phyloP scores from a whole-genome alignment of 345 rosid species.

The Anastatica hierochuntica region DNA sequence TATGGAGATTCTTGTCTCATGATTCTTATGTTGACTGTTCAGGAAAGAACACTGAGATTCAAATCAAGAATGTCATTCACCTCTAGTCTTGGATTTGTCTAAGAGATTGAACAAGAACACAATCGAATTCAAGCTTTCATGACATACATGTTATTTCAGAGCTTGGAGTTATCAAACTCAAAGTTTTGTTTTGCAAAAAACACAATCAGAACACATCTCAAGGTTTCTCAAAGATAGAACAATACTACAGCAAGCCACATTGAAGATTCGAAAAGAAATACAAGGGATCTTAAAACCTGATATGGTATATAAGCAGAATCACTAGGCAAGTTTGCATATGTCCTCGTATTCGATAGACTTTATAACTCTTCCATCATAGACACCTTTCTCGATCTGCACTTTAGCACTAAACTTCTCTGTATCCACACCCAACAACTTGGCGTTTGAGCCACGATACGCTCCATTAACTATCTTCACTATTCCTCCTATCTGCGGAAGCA shows the following conservation, averaged over 20 bases:
- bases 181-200: not conserved
- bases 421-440: conserved; percentile 68
- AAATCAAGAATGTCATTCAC: too few relatives aligned
- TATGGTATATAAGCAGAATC: not conserved
- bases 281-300: too few relatives aligned
- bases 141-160: not conserved
- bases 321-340: conserved; percentile 61
- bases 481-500: conserved; percentile 79
- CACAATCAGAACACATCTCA: not conserved
- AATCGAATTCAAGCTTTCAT: not conserved
- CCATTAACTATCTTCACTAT: conserved; percentile 81
- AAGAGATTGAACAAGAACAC: too few relatives aligned
- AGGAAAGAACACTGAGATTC: too few relatives aligned
- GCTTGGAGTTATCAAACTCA: not conserved
- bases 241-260: not conserved
- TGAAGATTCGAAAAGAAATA: not conserved
- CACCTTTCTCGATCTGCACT: conserved; percentile 87
- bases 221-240: not conserved
- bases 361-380: conserved; percentile 81
- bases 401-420: conserved; percentile 74
- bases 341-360: conserved; percentile 84
- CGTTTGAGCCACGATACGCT: conserved; percentile 71
- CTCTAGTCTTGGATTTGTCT: too few relatives aligned
- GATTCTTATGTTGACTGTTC: too few relatives aligned
- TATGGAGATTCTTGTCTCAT: too few relatives aligned